phyloP scores from a whole-genome alignment of 257 asterid species.

The Catharanthus roseus region DNA sequence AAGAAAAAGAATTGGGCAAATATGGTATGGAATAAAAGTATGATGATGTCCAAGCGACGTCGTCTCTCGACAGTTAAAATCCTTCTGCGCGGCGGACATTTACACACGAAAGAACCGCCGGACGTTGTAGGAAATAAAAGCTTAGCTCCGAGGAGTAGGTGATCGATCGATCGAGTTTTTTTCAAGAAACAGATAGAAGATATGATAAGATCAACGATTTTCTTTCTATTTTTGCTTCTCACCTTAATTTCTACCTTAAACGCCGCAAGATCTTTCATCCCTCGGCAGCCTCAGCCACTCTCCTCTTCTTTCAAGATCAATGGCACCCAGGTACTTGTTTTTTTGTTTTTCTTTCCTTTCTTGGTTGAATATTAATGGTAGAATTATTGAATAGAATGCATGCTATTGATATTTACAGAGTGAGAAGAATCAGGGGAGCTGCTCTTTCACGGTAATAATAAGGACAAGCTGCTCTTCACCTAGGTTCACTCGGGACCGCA shows the following conservation, averaged over 20 bases:
- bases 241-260: conserved; percentile 2
- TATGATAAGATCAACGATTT: background rate
- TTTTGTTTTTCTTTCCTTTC: too few relatives aligned
- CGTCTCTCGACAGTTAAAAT: too few relatives aligned
- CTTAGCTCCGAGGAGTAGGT: background rate
- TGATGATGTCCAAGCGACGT: too few relatives aligned
- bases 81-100: too few relatives aligned
- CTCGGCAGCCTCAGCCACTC: background rate
- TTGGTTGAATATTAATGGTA: too few relatives aligned
- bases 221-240: background rate
- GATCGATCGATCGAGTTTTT: too few relatives aligned
- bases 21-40: too few relatives aligned
- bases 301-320: conserved; percentile 14
- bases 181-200: too few relatives aligned
- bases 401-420: too few relatives aligned
- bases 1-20: too few relatives aligned
- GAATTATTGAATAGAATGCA: too few relatives aligned
- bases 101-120: too few relatives aligned
- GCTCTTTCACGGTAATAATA: conserved; percentile 62
- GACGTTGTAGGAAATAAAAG: background rate
- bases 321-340: conserved; percentile 6
- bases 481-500: conserved; percentile 62
- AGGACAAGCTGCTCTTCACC: conserved; percentile 83
- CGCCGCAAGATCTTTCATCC: conserved; percentile 11
- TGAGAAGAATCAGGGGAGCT: conserved; percentile 27